These are phyloP conservation scores for Aspergillus unguis DNA, from an alignment of 2,329 filamentous ascomycete species.

Conservation along the genomic window DNA sequence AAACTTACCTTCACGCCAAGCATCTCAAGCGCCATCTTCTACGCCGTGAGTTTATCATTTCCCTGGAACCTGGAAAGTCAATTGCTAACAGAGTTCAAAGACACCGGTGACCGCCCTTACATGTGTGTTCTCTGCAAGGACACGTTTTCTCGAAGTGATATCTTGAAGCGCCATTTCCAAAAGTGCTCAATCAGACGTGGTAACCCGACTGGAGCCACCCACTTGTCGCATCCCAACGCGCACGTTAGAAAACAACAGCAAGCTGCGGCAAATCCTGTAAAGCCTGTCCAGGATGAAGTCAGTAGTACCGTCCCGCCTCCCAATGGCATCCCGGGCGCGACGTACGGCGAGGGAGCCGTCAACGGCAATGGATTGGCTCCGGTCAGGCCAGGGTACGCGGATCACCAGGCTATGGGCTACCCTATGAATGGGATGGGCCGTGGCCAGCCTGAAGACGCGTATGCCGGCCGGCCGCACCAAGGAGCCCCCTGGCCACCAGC, in stretches of 20 bases:
- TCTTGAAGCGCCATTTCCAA: constrained; percentile 97
- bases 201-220: constrained; percentile 90
- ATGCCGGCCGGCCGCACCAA: constrained; percentile 37
- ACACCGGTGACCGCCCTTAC: constrained; percentile 96
- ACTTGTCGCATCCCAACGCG: constrained; percentile 87
- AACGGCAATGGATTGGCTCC: constrained; percentile 41
- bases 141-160: constrained; percentile 96
- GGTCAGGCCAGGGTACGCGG: constrained; percentile 38
- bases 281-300: constrained; percentile 45
- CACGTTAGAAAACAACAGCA: constrained; percentile 69
- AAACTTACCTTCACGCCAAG: constrained; percentile 96
- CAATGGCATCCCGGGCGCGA: constrained; percentile 42
- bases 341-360: constrained; percentile 42
- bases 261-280: constrained; percentile 42
- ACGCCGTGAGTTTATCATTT: constrained; percentile 69
- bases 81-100: constrained; percentile 48
- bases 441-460: constrained; percentile 36
- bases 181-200: constrained; percentile 97
- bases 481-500: constrained; percentile 43
- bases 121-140: constrained; percentile 98
- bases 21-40: constrained; percentile 95
- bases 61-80: background rate
- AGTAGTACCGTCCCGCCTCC: constrained; percentile 43
- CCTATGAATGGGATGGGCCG: constrained; percentile 43
- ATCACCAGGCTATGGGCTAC: constrained; percentile 44